These are phyloP conservation scores for Daldinia caldariorum DNA, from an alignment of 495 filamentous ascomycete species.

Conservation along the genomic window DNA sequence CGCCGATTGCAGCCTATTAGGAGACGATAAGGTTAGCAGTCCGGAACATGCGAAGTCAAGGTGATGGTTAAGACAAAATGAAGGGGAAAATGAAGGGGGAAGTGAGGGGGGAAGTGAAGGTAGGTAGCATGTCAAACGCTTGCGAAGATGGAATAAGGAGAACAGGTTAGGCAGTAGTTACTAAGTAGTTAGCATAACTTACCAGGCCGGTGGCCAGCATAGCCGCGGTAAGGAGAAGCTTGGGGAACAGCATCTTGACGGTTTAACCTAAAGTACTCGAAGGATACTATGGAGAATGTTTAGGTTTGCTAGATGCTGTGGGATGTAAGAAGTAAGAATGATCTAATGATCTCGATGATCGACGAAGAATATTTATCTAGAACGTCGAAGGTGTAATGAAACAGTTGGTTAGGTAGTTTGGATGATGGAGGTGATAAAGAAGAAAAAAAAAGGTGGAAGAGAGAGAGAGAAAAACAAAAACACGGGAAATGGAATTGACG, in stretches of 20 bases:
- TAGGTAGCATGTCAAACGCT: not conserved
- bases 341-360: constrained; percentile 20
- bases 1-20: constrained; percentile 28
- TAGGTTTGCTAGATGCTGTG: not conserved
- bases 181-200: constrained; percentile 36
- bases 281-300: constrained; percentile 26
- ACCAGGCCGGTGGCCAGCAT: constrained; percentile 54
- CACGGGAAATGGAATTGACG: constrained; percentile 3
- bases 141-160: not conserved
- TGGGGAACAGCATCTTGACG: constrained; percentile 52
- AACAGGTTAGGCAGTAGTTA: not conserved
- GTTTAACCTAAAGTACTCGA: constrained; percentile 15
- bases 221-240: constrained; percentile 44
- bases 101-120: not conserved
- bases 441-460: constrained; percentile 8
- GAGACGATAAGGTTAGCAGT: constrained; percentile 10
- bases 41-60: not conserved
- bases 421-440: not conserved
- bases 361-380: constrained; percentile 38
- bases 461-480: not conserved
- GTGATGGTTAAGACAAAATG: not conserved
- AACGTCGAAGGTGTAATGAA: constrained; percentile 12
- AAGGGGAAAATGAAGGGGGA: not conserved
- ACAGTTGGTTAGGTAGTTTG: constrained; percentile 10
- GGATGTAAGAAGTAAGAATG: constrained; percentile 19